Conservation (phyloP, 1,284 basidiomycete species). For the Butyriboletus appendiculatus region DNA sequence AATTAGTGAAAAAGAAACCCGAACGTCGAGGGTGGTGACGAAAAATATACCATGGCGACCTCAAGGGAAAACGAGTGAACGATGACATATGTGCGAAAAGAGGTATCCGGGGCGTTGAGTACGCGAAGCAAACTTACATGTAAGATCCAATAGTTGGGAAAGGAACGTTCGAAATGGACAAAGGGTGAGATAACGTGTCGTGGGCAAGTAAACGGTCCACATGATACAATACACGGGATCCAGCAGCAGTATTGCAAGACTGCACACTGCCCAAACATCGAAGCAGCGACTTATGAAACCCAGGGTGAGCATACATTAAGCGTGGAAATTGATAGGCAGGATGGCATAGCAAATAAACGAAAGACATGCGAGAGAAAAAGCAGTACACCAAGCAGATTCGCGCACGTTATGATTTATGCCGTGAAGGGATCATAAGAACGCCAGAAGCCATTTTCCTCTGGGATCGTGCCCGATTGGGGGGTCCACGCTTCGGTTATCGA, state of each 20-base stretch:
- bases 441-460: constrained; percentile 26
- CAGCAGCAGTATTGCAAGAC: neutral
- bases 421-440: constrained; percentile 30
- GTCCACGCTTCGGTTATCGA: constrained; percentile 21
- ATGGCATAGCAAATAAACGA: neutral
- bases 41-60: neutral
- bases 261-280: neutral
- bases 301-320: constrained; percentile 8
- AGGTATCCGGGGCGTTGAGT: constrained; percentile 1
- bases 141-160: neutral
- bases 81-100: neutral
- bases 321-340: neutral
- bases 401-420: constrained; percentile 13
- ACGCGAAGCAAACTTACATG: neutral
- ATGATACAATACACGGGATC: constrained; percentile 17
- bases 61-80: neutral
- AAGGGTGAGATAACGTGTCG: neutral
- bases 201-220: neutral
- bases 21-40: neutral
- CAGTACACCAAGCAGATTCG: neutral
- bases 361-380: neutral
- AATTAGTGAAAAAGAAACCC: neutral
- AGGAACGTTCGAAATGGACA: neutral
- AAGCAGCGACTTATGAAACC: constrained; percentile 2
- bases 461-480: constrained; percentile 16